Conservation (phyloP, 495 filamentous ascomycete species). For the Penicillium malachiteum region DNA sequence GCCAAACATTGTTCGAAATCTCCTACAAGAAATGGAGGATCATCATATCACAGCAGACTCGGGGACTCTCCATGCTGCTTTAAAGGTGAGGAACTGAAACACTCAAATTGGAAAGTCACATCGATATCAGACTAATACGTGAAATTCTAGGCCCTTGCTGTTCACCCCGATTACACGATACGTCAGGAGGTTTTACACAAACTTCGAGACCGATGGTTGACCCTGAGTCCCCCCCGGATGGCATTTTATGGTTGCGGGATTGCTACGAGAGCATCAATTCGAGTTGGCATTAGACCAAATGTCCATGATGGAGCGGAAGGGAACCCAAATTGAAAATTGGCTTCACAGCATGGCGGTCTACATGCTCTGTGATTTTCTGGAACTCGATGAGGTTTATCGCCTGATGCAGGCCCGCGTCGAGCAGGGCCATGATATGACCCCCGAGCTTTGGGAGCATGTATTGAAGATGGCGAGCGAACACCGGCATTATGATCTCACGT, state of each 20-base stretch:
- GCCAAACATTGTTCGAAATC: conserved; percentile 52
- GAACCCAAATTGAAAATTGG: conserved; percentile 61
- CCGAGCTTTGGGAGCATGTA: conserved; percentile 63
- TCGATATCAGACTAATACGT: not conserved
- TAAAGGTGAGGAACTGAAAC: conserved; percentile 57
- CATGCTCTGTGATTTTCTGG: conserved; percentile 63
- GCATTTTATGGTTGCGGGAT: conserved; percentile 66
- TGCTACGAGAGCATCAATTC: conserved; percentile 75
- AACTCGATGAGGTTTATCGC: conserved; percentile 71
- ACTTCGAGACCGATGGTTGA: conserved; percentile 64
- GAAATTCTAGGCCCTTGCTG: conserved; percentile 58
- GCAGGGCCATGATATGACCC: conserved; percentile 45
- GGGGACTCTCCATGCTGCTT: conserved; percentile 64
- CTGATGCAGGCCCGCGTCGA: conserved; percentile 57
- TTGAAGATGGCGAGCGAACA: conserved; percentile 63
- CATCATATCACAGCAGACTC: conserved; percentile 59
- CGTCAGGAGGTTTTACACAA: conserved; percentile 67
- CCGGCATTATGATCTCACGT: conserved; percentile 53
- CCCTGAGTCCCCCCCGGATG: conserved; percentile 61
- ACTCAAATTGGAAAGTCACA: not conserved
- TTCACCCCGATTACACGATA: conserved; percentile 82
- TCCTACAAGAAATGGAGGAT: conserved; percentile 69
- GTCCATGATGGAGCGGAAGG: conserved; percentile 60
- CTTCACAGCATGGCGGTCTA: conserved; percentile 73
- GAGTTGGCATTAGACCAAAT: conserved; percentile 78